Conservation (phyloP, 140 eudicot species). For the Stevia rebaudiana region DNA sequence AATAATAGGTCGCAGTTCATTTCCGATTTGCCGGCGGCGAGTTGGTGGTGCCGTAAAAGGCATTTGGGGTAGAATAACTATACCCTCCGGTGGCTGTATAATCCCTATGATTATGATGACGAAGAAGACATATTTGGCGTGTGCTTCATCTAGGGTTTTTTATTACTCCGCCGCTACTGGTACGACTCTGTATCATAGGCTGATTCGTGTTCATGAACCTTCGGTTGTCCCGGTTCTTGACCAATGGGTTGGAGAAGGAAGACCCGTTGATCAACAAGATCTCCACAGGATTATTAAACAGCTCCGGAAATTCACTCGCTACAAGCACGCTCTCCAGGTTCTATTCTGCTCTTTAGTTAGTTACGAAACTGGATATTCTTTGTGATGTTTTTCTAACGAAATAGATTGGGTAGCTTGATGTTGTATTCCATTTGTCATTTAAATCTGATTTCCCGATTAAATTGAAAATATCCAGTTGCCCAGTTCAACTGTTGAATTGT, state of each 20-base stretch:
- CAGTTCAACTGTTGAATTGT: not conserved
- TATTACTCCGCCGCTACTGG: not conserved
- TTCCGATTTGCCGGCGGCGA: no score
- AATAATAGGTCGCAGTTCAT: no score
- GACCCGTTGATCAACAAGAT: conserved; percentile 23
- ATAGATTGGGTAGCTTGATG: no score
- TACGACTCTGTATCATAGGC: conserved; percentile 19
- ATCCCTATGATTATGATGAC: not conserved
- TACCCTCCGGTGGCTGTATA: no score
- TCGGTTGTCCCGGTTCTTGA: conserved; percentile 41
- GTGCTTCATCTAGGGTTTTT: conserved; percentile 15
- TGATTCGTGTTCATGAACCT: conserved; percentile 20
- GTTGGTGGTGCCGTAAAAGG: no score
- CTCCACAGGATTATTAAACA: conserved; percentile 35
- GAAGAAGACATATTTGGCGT: not conserved
- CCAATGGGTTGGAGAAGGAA: conserved; percentile 41
- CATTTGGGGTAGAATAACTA: no score
- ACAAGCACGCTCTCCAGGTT: conserved; percentile 69
- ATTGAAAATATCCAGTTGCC: not conserved
- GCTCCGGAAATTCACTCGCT: conserved; percentile 37
- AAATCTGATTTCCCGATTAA: no score
- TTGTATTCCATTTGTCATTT: no score
- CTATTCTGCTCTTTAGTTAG: no score
- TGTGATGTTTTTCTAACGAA: no score
- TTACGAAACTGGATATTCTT: not conserved